Evolutionary conservation across 2,329 filamentous ascomycete species (phyloP).

Genomic region (Didymella exigua): DNA sequence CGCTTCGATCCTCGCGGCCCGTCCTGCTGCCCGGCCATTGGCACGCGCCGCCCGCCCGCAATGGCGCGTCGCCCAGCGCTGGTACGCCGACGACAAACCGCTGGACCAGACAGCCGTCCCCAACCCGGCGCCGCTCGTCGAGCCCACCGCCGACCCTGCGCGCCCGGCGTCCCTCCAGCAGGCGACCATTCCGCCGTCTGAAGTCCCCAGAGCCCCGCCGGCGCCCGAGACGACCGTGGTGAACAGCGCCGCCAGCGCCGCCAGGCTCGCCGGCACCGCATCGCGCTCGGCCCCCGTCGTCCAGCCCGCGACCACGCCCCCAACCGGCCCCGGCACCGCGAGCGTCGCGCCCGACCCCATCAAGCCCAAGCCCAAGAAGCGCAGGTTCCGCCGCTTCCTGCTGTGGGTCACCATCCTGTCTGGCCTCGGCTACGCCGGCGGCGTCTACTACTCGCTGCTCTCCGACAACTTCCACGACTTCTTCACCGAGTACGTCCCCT

Average conservation of each 20-base stretch:
- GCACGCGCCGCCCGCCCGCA: constrained; percentile 43
- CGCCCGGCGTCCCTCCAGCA: constrained; percentile 30
- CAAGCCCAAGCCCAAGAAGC: constrained; percentile 61
- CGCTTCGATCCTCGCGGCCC: constrained; percentile 58
- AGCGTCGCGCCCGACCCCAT: constrained; percentile 50
- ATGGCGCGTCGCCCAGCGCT: constrained; percentile 53
- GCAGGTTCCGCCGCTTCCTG: constrained; percentile 77
- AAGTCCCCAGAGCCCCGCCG: constrained; percentile 55
- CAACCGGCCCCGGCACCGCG: constrained; percentile 51
- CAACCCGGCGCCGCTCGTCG: constrained; percentile 43
- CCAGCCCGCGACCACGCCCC: constrained; percentile 45
- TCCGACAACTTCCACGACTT: constrained; percentile 99
- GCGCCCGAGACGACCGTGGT: constrained; percentile 49
- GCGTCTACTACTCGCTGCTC: constrained; percentile 89
- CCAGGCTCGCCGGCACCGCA: constrained; percentile 21
- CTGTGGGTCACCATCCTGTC: constrained; percentile 78
- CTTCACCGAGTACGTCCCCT: constrained; percentile 96
- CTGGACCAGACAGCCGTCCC: constrained; percentile 46
- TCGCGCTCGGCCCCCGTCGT: constrained; percentile 41
- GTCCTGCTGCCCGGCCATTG: constrained; percentile 50
- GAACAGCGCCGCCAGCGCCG: neutral
- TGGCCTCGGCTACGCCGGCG: constrained; percentile 79
- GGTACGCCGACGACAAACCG: constrained; percentile 57
- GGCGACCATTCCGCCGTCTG: constrained; percentile 56
- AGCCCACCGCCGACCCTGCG: constrained; percentile 50